phyloP scores from a whole-genome alignment of 768 basidiomycete species.

The Heimioporus sp. region DNA sequence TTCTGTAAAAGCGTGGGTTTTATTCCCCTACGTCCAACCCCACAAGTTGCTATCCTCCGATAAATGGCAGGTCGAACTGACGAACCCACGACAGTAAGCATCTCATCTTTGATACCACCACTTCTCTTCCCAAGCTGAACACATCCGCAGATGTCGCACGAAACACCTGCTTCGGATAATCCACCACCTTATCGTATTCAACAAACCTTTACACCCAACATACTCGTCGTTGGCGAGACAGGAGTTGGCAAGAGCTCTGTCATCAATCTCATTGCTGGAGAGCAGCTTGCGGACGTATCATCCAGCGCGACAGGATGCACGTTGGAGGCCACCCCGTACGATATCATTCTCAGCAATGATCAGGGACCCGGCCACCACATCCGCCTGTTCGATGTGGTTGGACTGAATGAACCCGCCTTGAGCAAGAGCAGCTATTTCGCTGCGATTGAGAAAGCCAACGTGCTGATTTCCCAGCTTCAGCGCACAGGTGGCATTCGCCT shows the following conservation, averaged over 20 bases:
- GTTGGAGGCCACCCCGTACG: slow-evolving; percentile 24
- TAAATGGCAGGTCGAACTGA: background rate
- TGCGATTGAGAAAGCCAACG: slow-evolving; percentile 27
- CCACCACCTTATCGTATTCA: slow-evolving; percentile 12
- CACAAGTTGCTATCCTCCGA: background rate
- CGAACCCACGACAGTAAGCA: slow-evolving; percentile 9
- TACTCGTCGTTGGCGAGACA: slow-evolving; percentile 34
- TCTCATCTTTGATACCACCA: background rate
- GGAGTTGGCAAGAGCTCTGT: slow-evolving; percentile 39
- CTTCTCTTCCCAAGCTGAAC: background rate
- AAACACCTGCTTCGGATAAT: background rate
- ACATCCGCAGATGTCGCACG: slow-evolving; percentile 3
- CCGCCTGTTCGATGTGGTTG: slow-evolving; percentile 32
- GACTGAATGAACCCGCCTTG: slow-evolving; percentile 26
- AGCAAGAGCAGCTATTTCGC: slow-evolving; percentile 19
- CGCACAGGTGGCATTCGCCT: slow-evolving; percentile 26
- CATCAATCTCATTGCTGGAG: slow-evolving; percentile 37
- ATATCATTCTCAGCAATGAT: slow-evolving; percentile 13
- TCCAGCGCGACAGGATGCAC: slow-evolving; percentile 35
- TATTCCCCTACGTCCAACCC: background rate
- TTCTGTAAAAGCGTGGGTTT: slow-evolving; percentile 12
- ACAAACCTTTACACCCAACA: slow-evolving; percentile 27
- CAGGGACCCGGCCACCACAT: slow-evolving; percentile 8
- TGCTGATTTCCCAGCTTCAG: slow-evolving; percentile 32
- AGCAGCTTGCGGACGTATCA: slow-evolving; percentile 25